A percentile compares a stretch with the other conserved stretches of the same genome.
These are phyloP conservation scores for Vitis hybrid DNA, from an alignment of 177 flowering plant genomes.

Conservation along the genomic window DNA sequence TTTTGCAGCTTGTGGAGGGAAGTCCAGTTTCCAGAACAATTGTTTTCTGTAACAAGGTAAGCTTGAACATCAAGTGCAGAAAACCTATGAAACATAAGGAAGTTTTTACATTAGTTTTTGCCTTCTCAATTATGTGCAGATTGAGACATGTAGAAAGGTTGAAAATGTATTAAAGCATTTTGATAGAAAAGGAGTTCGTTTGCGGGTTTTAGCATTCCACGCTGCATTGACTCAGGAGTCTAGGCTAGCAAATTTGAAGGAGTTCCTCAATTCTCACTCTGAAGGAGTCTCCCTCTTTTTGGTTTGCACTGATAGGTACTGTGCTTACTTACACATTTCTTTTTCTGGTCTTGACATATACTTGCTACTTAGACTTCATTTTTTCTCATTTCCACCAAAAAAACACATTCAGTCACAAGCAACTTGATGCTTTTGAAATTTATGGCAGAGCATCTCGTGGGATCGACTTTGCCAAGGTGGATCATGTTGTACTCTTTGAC, in stretches of 20 bases:
- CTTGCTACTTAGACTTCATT: background rate
- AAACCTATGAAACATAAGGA: background rate
- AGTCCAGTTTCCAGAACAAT: constrained; percentile 77
- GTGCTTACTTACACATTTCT: background rate
- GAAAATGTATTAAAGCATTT: constrained; percentile 77
- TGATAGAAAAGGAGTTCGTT: constrained; percentile 59
- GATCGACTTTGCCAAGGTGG: constrained; percentile 82
- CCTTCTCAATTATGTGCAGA: constrained; percentile 41
- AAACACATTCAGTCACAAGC: background rate
- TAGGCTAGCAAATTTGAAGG: constrained; percentile 72
- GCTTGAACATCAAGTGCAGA: background rate
- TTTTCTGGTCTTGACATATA: background rate
- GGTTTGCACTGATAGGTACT: constrained; percentile 95
- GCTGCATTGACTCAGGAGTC: constrained; percentile 79
- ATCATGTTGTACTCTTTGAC: constrained; percentile 93
- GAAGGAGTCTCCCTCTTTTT: constrained; percentile 52
- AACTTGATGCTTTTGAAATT: constrained; percentile 4
- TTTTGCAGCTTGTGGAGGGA: constrained; percentile 62
- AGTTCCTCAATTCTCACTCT: constrained; percentile 48
- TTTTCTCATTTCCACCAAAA: background rate
- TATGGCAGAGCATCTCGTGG: constrained; percentile 88
- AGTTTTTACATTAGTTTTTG: background rate
- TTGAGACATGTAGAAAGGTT: constrained; percentile 94
- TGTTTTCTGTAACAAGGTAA: constrained; percentile 92
- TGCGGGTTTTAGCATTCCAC: constrained; percentile 82